These are phyloP conservation scores for Sphaerulina populicola DNA, from an alignment of 2,329 filamentous ascomycete genomes.

Conservation along the genomic window DNA sequence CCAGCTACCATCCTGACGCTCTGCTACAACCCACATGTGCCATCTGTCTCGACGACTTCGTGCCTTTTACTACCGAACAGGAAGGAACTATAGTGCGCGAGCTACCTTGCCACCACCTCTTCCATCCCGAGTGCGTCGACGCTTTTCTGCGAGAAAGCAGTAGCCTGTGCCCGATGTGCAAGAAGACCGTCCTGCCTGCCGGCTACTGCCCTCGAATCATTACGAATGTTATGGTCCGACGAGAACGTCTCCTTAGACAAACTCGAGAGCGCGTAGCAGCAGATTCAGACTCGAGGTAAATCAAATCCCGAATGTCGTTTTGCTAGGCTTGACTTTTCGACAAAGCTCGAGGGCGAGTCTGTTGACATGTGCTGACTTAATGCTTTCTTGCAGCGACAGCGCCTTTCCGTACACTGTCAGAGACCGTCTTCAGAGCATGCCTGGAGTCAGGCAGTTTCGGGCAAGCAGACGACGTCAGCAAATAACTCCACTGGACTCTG, in stretches of 20 bases:
- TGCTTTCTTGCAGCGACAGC: not conserved
- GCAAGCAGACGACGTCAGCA: conserved; percentile 16
- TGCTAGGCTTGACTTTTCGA: no score
- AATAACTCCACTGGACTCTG: conserved; percentile 15
- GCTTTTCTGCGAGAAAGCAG: conserved; percentile 69
- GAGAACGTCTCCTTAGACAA: conserved; percentile 61
- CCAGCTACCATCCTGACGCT: conserved; percentile 25
- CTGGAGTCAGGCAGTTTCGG: conserved; percentile 11
- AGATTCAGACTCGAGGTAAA: conserved; percentile 8
- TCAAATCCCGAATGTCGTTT: no score
- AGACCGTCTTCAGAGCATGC: conserved; percentile 9
- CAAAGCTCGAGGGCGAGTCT: no score
- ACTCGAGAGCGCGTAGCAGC: conserved; percentile 44
- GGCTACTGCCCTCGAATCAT: conserved; percentile 52
- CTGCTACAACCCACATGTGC: conserved; percentile 73
- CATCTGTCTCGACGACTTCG: conserved; percentile 82
- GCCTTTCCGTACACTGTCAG: conserved; percentile 8
- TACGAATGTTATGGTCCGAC: conserved; percentile 78
- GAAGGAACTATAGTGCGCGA: conserved; percentile 61
- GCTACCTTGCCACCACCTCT: conserved; percentile 84
- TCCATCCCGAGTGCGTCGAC: conserved; percentile 86
- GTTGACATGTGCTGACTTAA: no score
- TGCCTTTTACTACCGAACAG: conserved; percentile 29
- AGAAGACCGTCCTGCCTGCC: conserved; percentile 66
- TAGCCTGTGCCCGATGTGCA: conserved; percentile 86